Base-by-base conservation (phyloP, 768 basidiomycete genomes). In the Tulasnella sp. region DNA sequence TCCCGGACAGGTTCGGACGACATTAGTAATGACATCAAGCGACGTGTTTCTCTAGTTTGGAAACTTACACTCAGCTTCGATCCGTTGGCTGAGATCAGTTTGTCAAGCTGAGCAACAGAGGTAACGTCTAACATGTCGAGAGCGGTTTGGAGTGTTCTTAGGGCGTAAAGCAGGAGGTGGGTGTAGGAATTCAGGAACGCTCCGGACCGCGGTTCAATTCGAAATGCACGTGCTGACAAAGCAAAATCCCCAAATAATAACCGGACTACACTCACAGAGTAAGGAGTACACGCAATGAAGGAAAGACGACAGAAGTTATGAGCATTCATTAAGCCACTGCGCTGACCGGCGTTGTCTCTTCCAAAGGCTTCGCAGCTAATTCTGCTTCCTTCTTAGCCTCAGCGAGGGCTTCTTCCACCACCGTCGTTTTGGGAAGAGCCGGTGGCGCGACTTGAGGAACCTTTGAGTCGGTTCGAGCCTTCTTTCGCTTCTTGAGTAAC, bases 401-500 rank as follows among this genome's bases (percentile, higher is more conserved):
- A 2, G 66, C 66, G 12, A 26, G 26, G 19, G 16, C 66, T 29
- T 35, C 37, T 12, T 37, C 22, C 66, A 39, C 41, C 1, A 11
- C 37, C 22, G 66, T 39, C 37, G n/a, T n/a, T n/a, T 67, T 41
- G 8, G 17, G 44, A n/a, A n/a, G 11, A 64, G 63, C 29, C 22
- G 34, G 12, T 17, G 68, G 17, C 1, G 8, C 40, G 32, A 41
- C 16, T 39, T 9, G 40, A 34, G 68, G 26, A 16, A 22, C 41
- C 12, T 34, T 47, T 14, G 26, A 14, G 44, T 41, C 40, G 2
- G 42, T 37, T 47, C 88, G 90, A 7, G 84, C 82, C 78, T 90
- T 91, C 81, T 90, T 92, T 78, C 85, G 88, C 81, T 90, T 90
- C 83, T 90, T 91, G 65, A 89, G 79, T 75, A 91, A 79, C 36